Evolutionary conservation across 129 eudicot species (phyloP).

Genomic region (Lonicera japonica): DNA sequence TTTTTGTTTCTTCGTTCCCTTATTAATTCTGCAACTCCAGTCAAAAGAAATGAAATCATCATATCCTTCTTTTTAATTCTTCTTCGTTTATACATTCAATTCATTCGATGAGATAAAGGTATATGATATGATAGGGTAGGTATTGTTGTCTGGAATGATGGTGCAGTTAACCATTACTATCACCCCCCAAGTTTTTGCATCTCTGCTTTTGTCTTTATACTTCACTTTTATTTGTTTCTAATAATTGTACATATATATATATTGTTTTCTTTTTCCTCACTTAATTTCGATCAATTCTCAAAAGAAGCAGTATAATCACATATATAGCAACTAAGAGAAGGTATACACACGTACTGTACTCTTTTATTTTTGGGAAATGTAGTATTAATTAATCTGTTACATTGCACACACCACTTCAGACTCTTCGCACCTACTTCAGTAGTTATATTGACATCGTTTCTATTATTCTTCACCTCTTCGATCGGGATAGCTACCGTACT

Average conservation of each 20-base stretch:
- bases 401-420: not conserved
- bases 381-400: not conserved
- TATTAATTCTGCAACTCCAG: not conserved
- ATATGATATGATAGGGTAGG: not conserved
- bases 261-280: slow-evolving; percentile 7
- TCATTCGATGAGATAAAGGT: not conserved
- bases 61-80: too few relatives aligned
- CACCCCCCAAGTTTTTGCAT: slow-evolving; percentile 11
- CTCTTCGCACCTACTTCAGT: too few relatives aligned
- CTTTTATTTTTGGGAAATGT: not conserved
- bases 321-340: not conserved
- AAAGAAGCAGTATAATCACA: not conserved
- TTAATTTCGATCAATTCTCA: not conserved
- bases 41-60: not conserved
- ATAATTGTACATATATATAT: too few relatives aligned
- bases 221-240: slow-evolving; percentile 11
- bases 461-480: too few relatives aligned
- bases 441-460: too few relatives aligned
- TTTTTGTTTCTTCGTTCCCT: too few relatives aligned
- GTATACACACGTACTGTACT: too few relatives aligned
- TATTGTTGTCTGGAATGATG: slow-evolving; percentile 2
- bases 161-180: slow-evolving; percentile 27
- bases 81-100: not conserved
- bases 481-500: too few relatives aligned
- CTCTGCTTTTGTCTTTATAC: not conserved